Conservation (phyloP, 2,329 filamentous ascomycete species). For the Leptographium lundbergii region DNA sequence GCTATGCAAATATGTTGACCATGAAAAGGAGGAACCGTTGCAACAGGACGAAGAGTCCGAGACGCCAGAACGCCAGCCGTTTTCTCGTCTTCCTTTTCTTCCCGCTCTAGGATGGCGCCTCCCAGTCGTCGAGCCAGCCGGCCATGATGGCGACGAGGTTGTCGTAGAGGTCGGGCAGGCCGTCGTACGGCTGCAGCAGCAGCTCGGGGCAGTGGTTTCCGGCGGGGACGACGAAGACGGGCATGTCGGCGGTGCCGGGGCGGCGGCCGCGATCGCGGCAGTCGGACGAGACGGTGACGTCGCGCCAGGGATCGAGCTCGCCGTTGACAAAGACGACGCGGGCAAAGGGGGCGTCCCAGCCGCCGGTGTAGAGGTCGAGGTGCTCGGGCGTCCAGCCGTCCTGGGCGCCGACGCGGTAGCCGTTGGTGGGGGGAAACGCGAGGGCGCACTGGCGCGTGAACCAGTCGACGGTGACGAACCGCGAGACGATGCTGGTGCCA, state of each 20-base stretch:
- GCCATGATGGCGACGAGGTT: conserved; percentile 4
- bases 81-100: too few species aligned
- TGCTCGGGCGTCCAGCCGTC: conserved; percentile 22
- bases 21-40: too few species aligned
- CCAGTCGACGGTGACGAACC: conserved; percentile 21
- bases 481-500: conserved; percentile 22
- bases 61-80: too few species aligned
- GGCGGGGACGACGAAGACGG: conserved; percentile 21
- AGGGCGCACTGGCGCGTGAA: conserved; percentile 31
- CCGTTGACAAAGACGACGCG: conserved; percentile 28
- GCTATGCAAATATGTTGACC: too few species aligned
- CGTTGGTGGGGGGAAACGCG: conserved; percentile 25
- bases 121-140: conserved; percentile 4
- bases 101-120: neutral
- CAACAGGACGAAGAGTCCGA: too few species aligned
- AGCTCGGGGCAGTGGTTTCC: conserved; percentile 30
- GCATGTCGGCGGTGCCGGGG: conserved; percentile 19
- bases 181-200: neutral
- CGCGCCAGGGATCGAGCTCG: conserved; percentile 27
- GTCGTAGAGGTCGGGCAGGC: neutral
- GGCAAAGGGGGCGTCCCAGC: conserved; percentile 27
- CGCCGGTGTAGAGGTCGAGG: conserved; percentile 25
- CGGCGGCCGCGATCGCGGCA: conserved; percentile 25
- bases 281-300: conserved; percentile 23
- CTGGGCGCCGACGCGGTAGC: conserved; percentile 20